Evolutionary conservation across 2,329 filamentous ascomycete genomes (phyloP), one percentile per base, ranked within the genome.

Genomic region (Sporothrix pseudoabietina): DNA sequence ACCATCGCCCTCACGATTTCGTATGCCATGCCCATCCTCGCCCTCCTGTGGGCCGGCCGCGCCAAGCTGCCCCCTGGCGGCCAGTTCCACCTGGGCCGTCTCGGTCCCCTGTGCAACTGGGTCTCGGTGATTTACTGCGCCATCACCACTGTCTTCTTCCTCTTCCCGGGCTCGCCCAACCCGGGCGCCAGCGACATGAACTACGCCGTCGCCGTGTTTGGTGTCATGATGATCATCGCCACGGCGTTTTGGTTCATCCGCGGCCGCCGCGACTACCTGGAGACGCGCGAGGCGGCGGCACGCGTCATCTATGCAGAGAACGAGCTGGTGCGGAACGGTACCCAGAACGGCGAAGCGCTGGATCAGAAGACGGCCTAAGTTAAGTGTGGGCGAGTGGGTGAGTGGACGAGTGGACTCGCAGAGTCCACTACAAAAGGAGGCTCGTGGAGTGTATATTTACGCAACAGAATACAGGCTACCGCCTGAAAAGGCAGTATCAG

Each of bases 1-100:
- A 88, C 86, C 12, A 87, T 88, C 72, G 85, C 86, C 0, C 81
- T 88, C 1, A 88, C 86, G 1, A 82, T 88, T 3, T 88, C 83
- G 5, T 85, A 84, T 77, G 82, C 79, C 5, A 79, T 88, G 78
- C 86, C 87, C 4, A 87, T 88, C 59, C 35, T 83, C 1, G 82
- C 82, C 0, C 80, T 88, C 0, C 79, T 88, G 26, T 71, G 83
- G 2, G 83, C 82, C 4, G 88, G 88, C 8, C 85, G 87, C 14
- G 85, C 87, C 61, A 85, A 84, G 75, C 80, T 88, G 0, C 85
- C 86, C 0, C 79, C 83, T 0, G 84, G 44, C 47, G 73, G 82
- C 8, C 69, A 61, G 55, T 75, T 75, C 30, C 30, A 14, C 22
- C 70, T 75, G 30, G 71, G 73, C 44, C 66, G 71, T 16, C 9